phyloP scores from a whole-genome alignment of 257 asterid genomes.

The Ilex asprella region DNA sequence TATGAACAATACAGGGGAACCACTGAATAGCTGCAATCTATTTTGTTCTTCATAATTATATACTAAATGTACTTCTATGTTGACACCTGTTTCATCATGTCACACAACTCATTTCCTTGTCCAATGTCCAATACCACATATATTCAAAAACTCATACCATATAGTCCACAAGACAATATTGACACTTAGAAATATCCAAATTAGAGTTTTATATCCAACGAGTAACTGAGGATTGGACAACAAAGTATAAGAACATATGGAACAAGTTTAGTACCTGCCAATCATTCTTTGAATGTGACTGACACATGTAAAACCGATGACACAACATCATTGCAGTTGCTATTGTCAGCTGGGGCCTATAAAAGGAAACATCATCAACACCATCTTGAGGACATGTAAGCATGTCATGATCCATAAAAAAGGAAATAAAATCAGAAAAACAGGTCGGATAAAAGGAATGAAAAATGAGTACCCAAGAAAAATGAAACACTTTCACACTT shows the following conservation, averaged over 20 bases:
- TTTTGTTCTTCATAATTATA: too few species aligned
- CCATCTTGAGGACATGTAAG: constrained; percentile 2
- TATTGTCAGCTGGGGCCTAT: constrained; percentile 58
- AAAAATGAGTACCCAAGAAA: too few species aligned
- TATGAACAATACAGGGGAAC: too few species aligned
- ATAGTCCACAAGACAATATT: neutral
- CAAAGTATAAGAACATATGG: constrained; percentile 4
- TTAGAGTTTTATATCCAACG: neutral
- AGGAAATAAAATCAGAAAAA: constrained; percentile 2
- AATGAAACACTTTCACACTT: too few species aligned
- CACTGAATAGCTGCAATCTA: too few species aligned
- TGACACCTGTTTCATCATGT: neutral
- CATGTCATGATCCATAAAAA: neutral
- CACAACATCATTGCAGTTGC: constrained; percentile 50
- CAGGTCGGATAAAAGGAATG: neutral
- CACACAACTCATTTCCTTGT: neutral
- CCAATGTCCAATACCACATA: neutral
- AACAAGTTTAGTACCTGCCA: constrained; percentile 46
- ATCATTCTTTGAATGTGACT: constrained; percentile 57
- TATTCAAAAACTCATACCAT: neutral
- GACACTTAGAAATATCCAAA: neutral
- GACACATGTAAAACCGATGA: constrained; percentile 60
- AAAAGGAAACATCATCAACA: constrained; percentile 21
- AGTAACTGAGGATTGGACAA: neutral
- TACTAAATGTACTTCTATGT: too few species aligned